phyloP scores from a whole-genome alignment of 1,284 basidiomycete species.

The Spongiforma sp. region DNA sequence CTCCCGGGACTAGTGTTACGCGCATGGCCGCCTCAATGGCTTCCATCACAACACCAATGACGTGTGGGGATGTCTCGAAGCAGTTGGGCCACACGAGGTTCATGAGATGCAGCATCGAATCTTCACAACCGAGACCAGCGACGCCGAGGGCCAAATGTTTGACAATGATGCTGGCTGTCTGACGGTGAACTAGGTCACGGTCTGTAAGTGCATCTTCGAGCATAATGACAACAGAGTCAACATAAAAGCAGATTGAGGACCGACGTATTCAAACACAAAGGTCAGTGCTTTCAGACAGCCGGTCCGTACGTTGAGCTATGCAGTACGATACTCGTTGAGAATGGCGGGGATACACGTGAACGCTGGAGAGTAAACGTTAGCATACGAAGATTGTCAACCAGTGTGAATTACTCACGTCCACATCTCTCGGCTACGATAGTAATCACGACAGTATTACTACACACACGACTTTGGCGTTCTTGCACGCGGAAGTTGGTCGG shows the following conservation, averaged over 20 bases:
- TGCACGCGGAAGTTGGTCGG: slow-evolving; percentile 98
- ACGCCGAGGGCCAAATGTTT: slow-evolving; percentile 98
- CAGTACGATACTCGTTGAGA: slow-evolving; percentile 98
- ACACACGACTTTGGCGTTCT: slow-evolving; percentile 98
- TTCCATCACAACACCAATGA: slow-evolving; percentile 97
- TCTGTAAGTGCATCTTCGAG: slow-evolving; percentile 98
- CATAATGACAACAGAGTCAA: slow-evolving; percentile 96
- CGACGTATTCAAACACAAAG: slow-evolving; percentile 99
- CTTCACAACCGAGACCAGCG: slow-evolving; percentile 96
- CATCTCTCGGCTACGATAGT: slow-evolving; percentile 98
- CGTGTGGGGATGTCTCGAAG: slow-evolving; percentile 98
- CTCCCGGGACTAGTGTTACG: slow-evolving; percentile 92
- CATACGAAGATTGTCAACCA: slow-evolving; percentile 4
- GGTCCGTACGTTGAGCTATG: slow-evolving; percentile 98
- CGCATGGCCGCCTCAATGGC: slow-evolving; percentile 98
- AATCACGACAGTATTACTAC: slow-evolving; percentile 98
- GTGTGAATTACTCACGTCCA: slow-evolving; percentile 70
- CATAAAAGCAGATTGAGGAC: slow-evolving; percentile 99
- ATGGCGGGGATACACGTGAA: slow-evolving; percentile 99
- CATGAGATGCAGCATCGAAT: slow-evolving; percentile 97
- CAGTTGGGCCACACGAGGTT: slow-evolving; percentile 99
- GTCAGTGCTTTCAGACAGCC: slow-evolving; percentile 98
- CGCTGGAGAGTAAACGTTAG: slow-evolving; percentile 50
- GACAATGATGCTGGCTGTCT: slow-evolving; percentile 98
- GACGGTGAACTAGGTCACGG: slow-evolving; percentile 97